Conservation (phyloP, 345 rosid genomes). For the Cardamine occulta region DNA sequence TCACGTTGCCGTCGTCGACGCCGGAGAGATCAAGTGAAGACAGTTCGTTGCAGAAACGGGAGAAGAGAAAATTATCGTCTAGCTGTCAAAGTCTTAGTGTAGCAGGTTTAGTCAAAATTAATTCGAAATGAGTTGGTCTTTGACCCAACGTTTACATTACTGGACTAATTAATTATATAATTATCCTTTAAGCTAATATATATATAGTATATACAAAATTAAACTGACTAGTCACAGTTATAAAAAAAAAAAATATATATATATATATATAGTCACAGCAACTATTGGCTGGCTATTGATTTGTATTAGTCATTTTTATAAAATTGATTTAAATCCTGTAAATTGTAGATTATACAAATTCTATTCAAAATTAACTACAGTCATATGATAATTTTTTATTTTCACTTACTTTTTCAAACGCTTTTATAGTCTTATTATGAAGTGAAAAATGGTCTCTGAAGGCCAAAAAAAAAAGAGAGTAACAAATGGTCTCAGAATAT, state of each 20-base stretch:
- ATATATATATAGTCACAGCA: too few relatives aligned
- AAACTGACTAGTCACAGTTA: background rate
- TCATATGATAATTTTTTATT: background rate
- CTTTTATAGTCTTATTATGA: background rate
- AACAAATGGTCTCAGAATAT: too few relatives aligned
- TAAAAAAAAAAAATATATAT: too few relatives aligned
- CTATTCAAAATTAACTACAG: too few relatives aligned
- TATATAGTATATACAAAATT: background rate
- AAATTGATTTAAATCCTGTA: too few relatives aligned
- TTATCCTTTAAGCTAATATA: too few relatives aligned
- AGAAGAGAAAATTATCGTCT: background rate
- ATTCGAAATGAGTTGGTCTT: background rate
- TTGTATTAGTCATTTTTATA: background rate
- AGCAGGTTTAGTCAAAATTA: background rate
- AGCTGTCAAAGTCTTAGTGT: background rate
- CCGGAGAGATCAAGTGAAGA: too few relatives aligned
- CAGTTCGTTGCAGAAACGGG: background rate
- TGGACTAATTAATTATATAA: background rate
- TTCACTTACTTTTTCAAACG: background rate
- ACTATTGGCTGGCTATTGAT: background rate
- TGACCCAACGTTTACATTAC: conserved; percentile 12
- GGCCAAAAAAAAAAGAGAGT: too few relatives aligned
- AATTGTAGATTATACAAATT: too few relatives aligned
- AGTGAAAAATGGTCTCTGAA: background rate
- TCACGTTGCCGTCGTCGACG: too few relatives aligned